Base-by-base conservation (phyloP, 441 rosid genomes). In the Gossypium trilobum region DNA sequence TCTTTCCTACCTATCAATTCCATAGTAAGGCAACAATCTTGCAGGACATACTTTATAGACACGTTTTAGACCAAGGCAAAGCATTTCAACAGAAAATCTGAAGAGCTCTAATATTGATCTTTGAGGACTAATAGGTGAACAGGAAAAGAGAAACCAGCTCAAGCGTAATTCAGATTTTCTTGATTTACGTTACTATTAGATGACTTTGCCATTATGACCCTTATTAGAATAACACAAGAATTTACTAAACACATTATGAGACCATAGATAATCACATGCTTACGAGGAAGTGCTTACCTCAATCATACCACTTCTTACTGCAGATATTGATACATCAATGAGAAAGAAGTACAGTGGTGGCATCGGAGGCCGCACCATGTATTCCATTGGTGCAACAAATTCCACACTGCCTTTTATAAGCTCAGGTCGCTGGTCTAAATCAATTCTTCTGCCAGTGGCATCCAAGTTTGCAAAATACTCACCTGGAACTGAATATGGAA, bases 331-430 rank as follows among this genome's bases (percentile, higher is more conserved):
- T 75, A 95, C 99, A 73, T 95, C 99, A 68, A 95, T 91, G 73
- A 95, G 93, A 76, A 95, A 95, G 83, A 95, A 95, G 81, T 90
- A 95, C 52, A 88, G 78, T 50, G 99, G 99, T 2, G 97, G 97
- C 98, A 95, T 95, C 65, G 97, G 99, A 59, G 99, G 99, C 83
- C 98, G 97, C 84, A 93, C 99, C 99, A 95, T 95, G 78, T 93
- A 95, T 78, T 95, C 99, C 19, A 97, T 89, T 75, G 98, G 97
- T 82, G 98, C 98, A 79, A 95, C 91, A 82, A 87, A 90, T 78
- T 95, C 99, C 68, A 93, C 93, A 83, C 97, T 95, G 4, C 99
- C 98, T 81, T 88, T 86, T 17, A 78, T 87, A 77, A 95, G 98
- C 78, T 95, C 99, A 78, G 95, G 97, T 78, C 99, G 85, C 85